phyloP scores from a whole-genome alignment of 805 yeast genomes.

The Candida odintsovae region DNA sequence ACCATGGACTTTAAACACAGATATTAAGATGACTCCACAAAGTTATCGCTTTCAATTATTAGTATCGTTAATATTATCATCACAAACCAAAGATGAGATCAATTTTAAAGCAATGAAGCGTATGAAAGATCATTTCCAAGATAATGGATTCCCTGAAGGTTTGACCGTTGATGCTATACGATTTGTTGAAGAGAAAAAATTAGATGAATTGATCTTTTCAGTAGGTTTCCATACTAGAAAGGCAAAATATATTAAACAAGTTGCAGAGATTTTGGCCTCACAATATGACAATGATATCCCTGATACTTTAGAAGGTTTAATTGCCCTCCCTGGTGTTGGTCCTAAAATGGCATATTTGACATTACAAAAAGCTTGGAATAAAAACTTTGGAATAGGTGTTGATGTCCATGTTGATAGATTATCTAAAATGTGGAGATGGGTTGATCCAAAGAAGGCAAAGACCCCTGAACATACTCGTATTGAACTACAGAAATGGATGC shows the following conservation, averaged over 20 bases:
- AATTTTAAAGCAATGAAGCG: constrained; percentile 66
- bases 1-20: constrained; percentile 33
- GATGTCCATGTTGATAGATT: constrained; percentile 87
- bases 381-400: constrained; percentile 82
- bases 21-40: constrained; percentile 25
- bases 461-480: constrained; percentile 75
- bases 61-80: constrained; percentile 77
- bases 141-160: constrained; percentile 43
- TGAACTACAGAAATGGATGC: constrained; percentile 69
- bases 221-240: constrained; percentile 88
- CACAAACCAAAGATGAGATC: constrained; percentile 89
- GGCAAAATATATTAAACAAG: constrained; percentile 59
- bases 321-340: constrained; percentile 83
- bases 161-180: constrained; percentile 50
- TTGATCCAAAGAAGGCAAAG: constrained; percentile 33
- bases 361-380: constrained; percentile 76
- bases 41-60: constrained; percentile 66
- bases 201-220: constrained; percentile 63
- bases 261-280: constrained; percentile 47
- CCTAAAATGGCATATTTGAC: constrained; percentile 90
- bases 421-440: constrained; percentile 81
- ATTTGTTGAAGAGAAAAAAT: constrained; percentile 43
- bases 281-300: constrained; percentile 69
- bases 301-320: constrained; percentile 54
- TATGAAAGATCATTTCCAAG: constrained; percentile 43